Evolutionary conservation across 2,329 filamentous ascomycete genomes (phyloP).

Genomic region (Calonectria ilicicola): DNA sequence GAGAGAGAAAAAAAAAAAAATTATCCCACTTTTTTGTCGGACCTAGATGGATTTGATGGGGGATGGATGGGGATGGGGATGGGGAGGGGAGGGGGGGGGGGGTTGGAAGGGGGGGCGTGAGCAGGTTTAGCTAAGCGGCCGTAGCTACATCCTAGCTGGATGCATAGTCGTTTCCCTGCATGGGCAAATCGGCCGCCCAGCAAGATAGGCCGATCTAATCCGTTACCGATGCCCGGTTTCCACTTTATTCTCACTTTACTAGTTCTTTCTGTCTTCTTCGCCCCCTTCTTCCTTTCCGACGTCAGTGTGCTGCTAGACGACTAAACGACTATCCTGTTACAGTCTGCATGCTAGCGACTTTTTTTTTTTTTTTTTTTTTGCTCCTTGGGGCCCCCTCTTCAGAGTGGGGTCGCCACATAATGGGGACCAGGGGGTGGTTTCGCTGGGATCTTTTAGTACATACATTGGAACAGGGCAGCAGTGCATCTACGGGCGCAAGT

Average conservation of each 20-base stretch:
- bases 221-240: neutral
- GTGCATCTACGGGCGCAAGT: neutral
- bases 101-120: too few relatives aligned
- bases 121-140: neutral
- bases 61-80: too few relatives aligned
- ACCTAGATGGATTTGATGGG: neutral
- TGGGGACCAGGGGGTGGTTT: conserved; percentile 4
- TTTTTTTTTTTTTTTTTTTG: neutral
- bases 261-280: neutral
- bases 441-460: neutral
- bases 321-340: conserved; percentile 17
- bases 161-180: neutral
- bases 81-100: too few relatives aligned
- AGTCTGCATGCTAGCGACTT: conserved; percentile 5
- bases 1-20: too few relatives aligned
- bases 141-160: neutral
- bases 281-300: neutral
- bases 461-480: conserved; percentile 4
- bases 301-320: neutral
- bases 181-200: neutral
- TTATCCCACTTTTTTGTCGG: neutral
- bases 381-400: neutral
- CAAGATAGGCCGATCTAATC: neutral
- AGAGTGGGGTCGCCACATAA: conserved; percentile 7
- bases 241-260: neutral